Conservation (phyloP, 106 monocot species). For the Dendrobium officinale region DNA sequence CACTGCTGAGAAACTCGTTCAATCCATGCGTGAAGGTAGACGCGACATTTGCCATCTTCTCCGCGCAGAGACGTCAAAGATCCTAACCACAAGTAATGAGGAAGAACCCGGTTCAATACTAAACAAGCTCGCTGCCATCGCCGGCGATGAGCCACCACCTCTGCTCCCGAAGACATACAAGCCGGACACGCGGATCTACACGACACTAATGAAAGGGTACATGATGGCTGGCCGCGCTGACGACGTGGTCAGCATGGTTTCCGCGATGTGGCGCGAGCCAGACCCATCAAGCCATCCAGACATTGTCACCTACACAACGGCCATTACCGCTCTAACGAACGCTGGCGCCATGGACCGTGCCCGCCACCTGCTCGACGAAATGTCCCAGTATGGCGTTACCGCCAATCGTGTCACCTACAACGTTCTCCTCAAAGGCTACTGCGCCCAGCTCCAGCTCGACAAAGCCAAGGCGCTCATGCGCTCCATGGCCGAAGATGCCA, state of each 20-base stretch:
- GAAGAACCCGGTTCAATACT: constrained; percentile 12
- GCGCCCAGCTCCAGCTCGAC: constrained; percentile 69
- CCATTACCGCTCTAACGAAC: constrained; percentile 51
- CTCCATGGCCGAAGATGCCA: constrained; percentile 37
- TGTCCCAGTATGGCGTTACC: constrained; percentile 33
- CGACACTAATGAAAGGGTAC: constrained; percentile 93
- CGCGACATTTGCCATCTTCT: constrained; percentile 51
- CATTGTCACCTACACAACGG: constrained; percentile 84
- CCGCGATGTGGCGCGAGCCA: constrained; percentile 63
- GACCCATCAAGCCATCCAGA: constrained; percentile 62
- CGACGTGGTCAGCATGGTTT: constrained; percentile 64
- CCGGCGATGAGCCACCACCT: constrained; percentile 13
- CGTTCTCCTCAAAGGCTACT: constrained; percentile 87
- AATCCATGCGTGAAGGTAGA: constrained; percentile 72
- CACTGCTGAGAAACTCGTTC: constrained; percentile 67
- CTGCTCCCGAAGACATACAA: constrained; percentile 48
- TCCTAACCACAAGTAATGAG: constrained; percentile 4
- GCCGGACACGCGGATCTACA: constrained; percentile 69
- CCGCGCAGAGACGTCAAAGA: neutral
- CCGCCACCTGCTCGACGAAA: constrained; percentile 49
- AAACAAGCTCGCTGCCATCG: constrained; percentile 28
- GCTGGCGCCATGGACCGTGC: constrained; percentile 63
- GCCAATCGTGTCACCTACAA: constrained; percentile 84
- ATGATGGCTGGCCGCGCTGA: constrained; percentile 66
- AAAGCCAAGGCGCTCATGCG: constrained; percentile 55